Base-by-base conservation (phyloP, 768 basidiomycete species). In the Mycena galericulata region DNA sequence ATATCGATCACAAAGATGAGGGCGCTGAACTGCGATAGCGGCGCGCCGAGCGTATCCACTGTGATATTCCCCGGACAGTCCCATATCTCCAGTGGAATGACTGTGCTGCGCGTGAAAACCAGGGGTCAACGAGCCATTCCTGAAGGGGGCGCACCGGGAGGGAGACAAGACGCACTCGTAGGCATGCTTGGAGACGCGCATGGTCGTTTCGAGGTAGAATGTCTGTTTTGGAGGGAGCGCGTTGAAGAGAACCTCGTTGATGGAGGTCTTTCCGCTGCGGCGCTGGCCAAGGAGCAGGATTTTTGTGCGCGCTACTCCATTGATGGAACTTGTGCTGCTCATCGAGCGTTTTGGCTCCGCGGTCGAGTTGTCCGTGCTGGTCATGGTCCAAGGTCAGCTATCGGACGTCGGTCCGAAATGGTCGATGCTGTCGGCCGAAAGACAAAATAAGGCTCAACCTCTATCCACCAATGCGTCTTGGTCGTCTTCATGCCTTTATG, bases 1-100 rank as follows among this genome's bases (percentile, higher is more conserved):
- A 98, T 97, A 75, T 99, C 97, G 71, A 98, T 93, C 29, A 98
- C 95, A 72, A 96, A 99, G 60, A 98, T 89, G 74, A 98, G 86
- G 3, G 92, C 90, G 2, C 94, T 86, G 73, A 98, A 95, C 32
- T 93, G 87, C 47, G 90, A 88, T 40, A 98, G 85, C 10, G 92
- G 88, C 10, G 88, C 85, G 24, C 89, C 90, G 14, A 97, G 85
- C n/a, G 90, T 87, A 26, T 95, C 92, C 15, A 92, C 87, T 5
- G 94, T 90, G 62, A 90, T 88, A 67, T 92, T 95, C 27, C 93
- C 94, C 0, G 97, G 97, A 73, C 95, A 95, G 75, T 98, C 96
- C 95, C 95, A 98, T 76, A 98, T 89, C 77, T 98, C 94, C 40
- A 98, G 87, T 1, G 96, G 95, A 68, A 98, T 90, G 70, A 97